phyloP scores from a whole-genome alignment of 2,329 filamentous ascomycete genomes.

The Pseudomassariella vexata region DNA sequence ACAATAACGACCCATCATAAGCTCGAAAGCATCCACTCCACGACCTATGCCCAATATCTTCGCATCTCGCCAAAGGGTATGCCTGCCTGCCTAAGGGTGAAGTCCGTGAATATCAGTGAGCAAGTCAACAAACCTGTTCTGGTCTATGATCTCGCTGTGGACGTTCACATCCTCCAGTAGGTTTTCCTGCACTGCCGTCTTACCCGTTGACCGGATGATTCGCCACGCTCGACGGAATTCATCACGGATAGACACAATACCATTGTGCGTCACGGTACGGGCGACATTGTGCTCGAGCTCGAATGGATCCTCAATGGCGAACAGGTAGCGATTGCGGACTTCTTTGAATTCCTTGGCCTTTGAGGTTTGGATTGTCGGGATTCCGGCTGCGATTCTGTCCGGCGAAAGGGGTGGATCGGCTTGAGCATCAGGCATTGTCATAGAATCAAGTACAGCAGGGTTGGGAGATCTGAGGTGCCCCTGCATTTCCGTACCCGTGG shows the following conservation, averaged over 20 bases:
- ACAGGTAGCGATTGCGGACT: conserved; percentile 72
- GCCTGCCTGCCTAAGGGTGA: too few relatives aligned
- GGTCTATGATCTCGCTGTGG: conserved; percentile 26
- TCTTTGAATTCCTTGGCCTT: conserved; percentile 51
- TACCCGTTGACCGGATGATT: conserved; percentile 55
- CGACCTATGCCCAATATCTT: neutral
- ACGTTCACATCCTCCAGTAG: conserved; percentile 46
- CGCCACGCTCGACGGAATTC: conserved; percentile 78
- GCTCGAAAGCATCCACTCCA: neutral
- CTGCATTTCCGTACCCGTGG: conserved; percentile 10
- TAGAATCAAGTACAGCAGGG: conserved; percentile 13
- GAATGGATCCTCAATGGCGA: conserved; percentile 90
- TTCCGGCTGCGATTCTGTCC: conserved; percentile 2
- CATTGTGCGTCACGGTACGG: conserved; percentile 75
- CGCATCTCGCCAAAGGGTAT: neutral
- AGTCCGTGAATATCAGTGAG: conserved; percentile 35
- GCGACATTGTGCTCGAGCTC: conserved; percentile 85
- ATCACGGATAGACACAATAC: conserved; percentile 75
- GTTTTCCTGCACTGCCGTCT: conserved; percentile 34
- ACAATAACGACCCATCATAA: too few relatives aligned
- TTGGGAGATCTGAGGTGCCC: conserved; percentile 10
- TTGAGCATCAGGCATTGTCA: conserved; percentile 5
- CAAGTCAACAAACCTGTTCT: conserved; percentile 28
- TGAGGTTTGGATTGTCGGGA: conserved; percentile 8
- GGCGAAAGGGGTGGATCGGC: conserved; percentile 9